Conservation (phyloP, 176 grass and related monocot genomes). For the Phoenix dactylifera region DNA sequence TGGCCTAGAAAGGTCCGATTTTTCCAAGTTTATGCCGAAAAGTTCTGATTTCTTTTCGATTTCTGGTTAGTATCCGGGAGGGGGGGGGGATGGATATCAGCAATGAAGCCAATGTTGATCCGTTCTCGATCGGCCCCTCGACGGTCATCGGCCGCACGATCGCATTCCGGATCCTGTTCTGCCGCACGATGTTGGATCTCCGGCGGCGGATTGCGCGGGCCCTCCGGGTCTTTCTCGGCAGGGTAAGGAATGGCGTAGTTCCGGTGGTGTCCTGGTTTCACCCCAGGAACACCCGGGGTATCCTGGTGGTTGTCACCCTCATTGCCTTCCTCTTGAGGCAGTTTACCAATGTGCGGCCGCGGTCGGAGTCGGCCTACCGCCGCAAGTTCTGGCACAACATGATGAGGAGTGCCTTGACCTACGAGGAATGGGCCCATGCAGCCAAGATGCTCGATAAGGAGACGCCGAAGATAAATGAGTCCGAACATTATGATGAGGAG, state of each 20-base stretch:
- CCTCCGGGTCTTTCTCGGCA: constrained; percentile 24
- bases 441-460: constrained; percentile 82
- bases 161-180: constrained; percentile 35
- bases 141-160: constrained; percentile 15
- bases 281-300: constrained; percentile 66
- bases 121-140: constrained; percentile 10
- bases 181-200: constrained; percentile 34
- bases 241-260: constrained; percentile 6
- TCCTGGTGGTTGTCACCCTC: constrained; percentile 62
- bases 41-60: no score
- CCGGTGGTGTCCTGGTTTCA: constrained; percentile 39
- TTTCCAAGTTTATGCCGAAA: no score
- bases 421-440: constrained; percentile 94
- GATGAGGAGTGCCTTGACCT: constrained; percentile 81
- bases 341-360: constrained; percentile 32
- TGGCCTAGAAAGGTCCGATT: no score
- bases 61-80: no score
- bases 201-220: constrained; percentile 35
- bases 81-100: constrained; percentile 6
- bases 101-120: constrained; percentile 1
- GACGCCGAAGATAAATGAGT: constrained; percentile 46
- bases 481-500: constrained; percentile 74
- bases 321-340: constrained; percentile 36
- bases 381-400: constrained; percentile 96
- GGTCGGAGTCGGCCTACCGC: constrained; percentile 68